phyloP scores from a whole-genome alignment of 176 grass and related monocot genomes.

The Secale cereale region DNA sequence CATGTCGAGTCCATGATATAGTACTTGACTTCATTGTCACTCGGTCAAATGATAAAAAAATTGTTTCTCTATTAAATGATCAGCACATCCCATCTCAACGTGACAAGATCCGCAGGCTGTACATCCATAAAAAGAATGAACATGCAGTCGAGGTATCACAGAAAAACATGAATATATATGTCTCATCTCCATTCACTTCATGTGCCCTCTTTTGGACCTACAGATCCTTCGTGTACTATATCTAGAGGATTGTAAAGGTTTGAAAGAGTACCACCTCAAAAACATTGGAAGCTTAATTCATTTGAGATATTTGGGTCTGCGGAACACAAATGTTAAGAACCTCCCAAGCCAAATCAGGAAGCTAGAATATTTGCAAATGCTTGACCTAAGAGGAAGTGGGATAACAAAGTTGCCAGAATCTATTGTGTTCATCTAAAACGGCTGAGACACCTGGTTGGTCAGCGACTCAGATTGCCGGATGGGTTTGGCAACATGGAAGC shows the following conservation, averaged over 20 bases:
- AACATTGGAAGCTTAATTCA: constrained; percentile 6
- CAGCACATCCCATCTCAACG: background rate
- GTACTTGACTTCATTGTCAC: constrained; percentile 6
- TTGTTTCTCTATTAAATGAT: background rate
- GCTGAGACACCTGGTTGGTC: background rate
- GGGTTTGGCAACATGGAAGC: background rate
- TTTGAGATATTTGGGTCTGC: background rate
- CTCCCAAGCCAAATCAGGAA: constrained; percentile 6
- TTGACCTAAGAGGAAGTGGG: background rate
- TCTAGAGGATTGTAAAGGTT: background rate
- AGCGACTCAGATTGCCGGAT: background rate
- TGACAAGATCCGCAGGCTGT: background rate
- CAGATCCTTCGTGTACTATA: background rate
- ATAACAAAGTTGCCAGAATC: background rate
- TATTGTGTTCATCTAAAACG: background rate
- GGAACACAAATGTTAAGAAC: background rate
- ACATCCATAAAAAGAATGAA: background rate
- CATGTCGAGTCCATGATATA: constrained; percentile 16
- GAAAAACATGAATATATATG: background rate
- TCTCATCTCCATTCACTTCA: background rate
- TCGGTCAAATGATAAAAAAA: background rate
- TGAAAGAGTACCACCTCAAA: background rate
- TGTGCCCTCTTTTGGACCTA: background rate
- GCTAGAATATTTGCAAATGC: background rate
- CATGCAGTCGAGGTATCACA: background rate